Conservation (phyloP, 306 rosid species). For the Sesbania bispinosa region DNA sequence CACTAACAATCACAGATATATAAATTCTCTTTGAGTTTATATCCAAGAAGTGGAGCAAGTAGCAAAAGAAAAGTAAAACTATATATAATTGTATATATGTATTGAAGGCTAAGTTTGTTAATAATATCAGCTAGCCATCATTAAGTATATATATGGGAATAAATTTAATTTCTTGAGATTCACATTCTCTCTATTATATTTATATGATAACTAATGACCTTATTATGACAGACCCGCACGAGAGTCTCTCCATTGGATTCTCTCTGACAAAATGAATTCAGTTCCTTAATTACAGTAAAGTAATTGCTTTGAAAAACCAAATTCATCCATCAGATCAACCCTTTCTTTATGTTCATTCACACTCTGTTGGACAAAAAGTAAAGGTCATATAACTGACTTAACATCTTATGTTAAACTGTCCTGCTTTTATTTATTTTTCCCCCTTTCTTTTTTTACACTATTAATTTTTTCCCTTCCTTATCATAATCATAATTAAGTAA, state of each 20-base stretch:
- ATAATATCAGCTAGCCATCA: no score
- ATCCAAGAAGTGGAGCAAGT: no score
- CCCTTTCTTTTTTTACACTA: no score
- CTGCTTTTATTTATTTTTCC: no score
- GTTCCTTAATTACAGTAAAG: not conserved
- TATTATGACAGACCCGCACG: constrained; percentile 43
- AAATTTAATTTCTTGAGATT: constrained; percentile 27
- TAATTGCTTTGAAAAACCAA: not conserved
- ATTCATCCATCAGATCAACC: not conserved
- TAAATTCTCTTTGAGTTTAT: no score
- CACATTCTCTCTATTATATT: not conserved
- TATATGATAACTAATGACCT: not conserved
- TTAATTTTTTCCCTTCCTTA: no score
- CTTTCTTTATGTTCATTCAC: not conserved
- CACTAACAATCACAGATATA: no score
- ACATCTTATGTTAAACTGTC: no score
- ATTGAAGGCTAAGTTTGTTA: no score
- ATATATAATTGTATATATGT: no score
- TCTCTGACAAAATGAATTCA: constrained; percentile 40
- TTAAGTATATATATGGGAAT: no score
- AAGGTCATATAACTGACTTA: not conserved
- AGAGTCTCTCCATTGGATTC: constrained; percentile 65
- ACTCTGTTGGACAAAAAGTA: not conserved
- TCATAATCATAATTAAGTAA: no score
- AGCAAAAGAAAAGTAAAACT: not conserved